Conservation (phyloP, 2,329 filamentous ascomycete species). For the Thielaviopsis populi region DNA sequence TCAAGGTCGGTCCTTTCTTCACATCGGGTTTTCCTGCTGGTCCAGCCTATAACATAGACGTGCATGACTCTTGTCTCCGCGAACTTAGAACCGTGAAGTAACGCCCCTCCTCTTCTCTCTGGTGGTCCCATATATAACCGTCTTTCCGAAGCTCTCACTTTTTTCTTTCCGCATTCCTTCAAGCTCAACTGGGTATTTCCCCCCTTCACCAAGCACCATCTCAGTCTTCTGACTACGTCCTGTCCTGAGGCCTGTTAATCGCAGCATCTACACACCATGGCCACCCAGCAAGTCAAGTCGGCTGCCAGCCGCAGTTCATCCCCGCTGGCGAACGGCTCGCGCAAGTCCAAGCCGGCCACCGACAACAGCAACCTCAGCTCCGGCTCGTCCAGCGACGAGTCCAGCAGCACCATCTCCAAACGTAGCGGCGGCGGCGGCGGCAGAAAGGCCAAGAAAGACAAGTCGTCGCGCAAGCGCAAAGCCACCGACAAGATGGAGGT, state of each 20-base stretch:
- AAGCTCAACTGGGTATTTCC: background rate
- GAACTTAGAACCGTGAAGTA: background rate
- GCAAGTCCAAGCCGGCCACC: constrained; percentile 6
- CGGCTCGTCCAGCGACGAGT: constrained; percentile 16
- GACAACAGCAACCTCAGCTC: background rate
- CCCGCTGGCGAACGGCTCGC: constrained; percentile 6
- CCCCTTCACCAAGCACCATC: background rate
- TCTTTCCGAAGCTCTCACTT: background rate
- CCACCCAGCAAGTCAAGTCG: constrained; percentile 6
- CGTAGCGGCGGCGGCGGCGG: constrained; percentile 7
- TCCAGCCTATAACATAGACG: background rate
- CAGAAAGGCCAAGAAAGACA: constrained; percentile 15
- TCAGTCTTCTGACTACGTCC: background rate
- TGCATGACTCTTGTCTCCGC: background rate
- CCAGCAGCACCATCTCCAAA: constrained; percentile 12
- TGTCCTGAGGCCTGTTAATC: background rate
- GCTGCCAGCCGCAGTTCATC: background rate
- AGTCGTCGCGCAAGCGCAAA: constrained; percentile 21
- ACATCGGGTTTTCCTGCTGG: background rate
- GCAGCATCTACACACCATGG: constrained; percentile 8
- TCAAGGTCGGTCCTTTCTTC: background rate
- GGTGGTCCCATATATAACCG: constrained; percentile 3
- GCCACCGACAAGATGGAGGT: constrained; percentile 29
- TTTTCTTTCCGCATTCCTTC: background rate
- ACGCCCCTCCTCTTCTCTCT: background rate